These are phyloP conservation scores for Amphibolis antarctica DNA, from an alignment of 106 monocot species.

Conservation along the genomic window DNA sequence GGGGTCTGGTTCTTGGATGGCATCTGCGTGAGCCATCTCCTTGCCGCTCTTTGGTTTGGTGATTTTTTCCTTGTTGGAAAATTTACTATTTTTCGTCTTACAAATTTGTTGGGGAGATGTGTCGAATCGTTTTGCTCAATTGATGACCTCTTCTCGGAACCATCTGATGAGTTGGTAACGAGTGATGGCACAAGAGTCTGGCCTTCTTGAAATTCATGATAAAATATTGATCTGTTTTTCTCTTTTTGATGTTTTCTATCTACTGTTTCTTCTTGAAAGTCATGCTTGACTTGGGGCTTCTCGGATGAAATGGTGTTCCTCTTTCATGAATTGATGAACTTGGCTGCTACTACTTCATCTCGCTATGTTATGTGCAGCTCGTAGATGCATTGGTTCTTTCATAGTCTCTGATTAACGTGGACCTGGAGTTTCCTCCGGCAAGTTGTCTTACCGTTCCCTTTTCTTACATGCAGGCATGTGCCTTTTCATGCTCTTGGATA, in stretches of 20 bases:
- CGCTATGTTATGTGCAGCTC: no score
- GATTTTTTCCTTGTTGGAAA: background rate
- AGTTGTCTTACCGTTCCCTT: background rate
- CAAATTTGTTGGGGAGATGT: background rate
- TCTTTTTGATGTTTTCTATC: background rate
- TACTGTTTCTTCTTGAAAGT: background rate
- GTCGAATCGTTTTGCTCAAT: background rate
- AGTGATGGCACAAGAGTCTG: no score
- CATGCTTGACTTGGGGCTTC: background rate
- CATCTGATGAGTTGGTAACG: background rate
- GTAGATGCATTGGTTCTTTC: no score
- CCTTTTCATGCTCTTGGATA: background rate
- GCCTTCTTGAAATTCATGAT: no score
- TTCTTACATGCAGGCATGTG: constrained; percentile 2
- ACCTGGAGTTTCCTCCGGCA: background rate
- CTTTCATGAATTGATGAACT: no score
- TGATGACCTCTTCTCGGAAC: background rate
- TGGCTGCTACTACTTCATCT: no score
- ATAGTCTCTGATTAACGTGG: no score
- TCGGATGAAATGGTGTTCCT: background rate
- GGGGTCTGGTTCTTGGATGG: background rate
- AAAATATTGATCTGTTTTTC: background rate
- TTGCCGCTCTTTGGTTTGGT: background rate
- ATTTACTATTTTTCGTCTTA: background rate
- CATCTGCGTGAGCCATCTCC: background rate